Base-by-base conservation (phyloP, 495 filamentous ascomycete genomes). In the Penicillium goetzii region DNA sequence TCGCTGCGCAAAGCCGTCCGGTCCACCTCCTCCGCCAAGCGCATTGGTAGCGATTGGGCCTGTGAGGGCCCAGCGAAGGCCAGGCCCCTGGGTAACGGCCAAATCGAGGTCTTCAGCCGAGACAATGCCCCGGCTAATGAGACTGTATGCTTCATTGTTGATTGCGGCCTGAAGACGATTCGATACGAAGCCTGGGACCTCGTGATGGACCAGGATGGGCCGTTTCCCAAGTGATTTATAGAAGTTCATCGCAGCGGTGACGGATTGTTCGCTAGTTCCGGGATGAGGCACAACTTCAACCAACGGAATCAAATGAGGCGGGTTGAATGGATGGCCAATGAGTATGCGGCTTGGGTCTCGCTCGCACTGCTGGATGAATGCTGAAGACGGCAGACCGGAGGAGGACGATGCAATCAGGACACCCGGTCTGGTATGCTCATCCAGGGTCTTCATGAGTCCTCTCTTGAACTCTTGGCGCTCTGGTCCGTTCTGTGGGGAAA, bases 271-370 rank as follows among this genome's bases (percentile, higher is more conserved):
- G 23, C 49, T 40, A 1, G 69, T 69, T 32, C 34, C 53, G 0
- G 52, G 63, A 41, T 72, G 69, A 4, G 83, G 83, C 7, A 85
- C 84, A 45, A 85, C 66, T 64, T 86, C 84, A 28, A 86, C 74
- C 7, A 86, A 60, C 0, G 84, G 83, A 67, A 86, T 81, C 41
- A 86, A 74, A 60, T 86, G 83, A 3, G 83, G 85, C 9, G 83
- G 85, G 41, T 86, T 86, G 66, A 82, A 87, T 0, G 83, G 84
- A 70, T 86, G 85, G 15, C 82, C 82, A 23, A 85, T 78, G 0
- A 85, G 49, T 1, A 86, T 69, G 3, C 84, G 76, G 10, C 51
- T 60, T 6, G 73, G 77, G 33, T 69, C 65, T 15, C 63, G 63
- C 15, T 38, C 62, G 62, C 69, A 72, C 4, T 68, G 63, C 0